Base-by-base conservation (phyloP, 2,329 filamentous ascomycete species). In the Penicillium sp. region DNA sequence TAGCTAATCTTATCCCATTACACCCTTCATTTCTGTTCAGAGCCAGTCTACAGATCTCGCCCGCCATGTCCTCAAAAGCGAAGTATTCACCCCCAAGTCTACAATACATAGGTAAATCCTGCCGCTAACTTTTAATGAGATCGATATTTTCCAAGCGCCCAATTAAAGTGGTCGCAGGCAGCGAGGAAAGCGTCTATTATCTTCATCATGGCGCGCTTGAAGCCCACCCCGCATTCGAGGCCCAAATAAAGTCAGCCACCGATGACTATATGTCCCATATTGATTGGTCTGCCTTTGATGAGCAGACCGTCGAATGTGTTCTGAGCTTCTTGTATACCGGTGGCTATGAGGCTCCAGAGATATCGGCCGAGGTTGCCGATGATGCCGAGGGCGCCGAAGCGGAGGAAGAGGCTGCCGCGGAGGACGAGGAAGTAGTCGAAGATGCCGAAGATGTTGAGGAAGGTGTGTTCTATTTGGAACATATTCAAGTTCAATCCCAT, bases 231-330 rank as follows among this genome's bases (percentile, higher is more conserved):
- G 14, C 27, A 45, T 50, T 53, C 3, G 46, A 53, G 7, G 11
- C 34, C 11, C n/a, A 32, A 6, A 7, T 51, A 11, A 51, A 47
- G 27, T 16, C 5, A 1, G 22, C 21, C 4, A 48, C 38, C 3
- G 38, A 53, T 11, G 32, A 53, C 6, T 53, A 32, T 8, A 41
- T 45, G n/a, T 16, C 44, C 1, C 14, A 29, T 11, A 31, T 53
- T n/a, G 46, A 50, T 24, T 53, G 51, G 51, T n/a, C 13, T 2
- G 27, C 18, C 3, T 53, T 50, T 27, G 40, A 50, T 1, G 51
- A 53, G 27, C 32, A 53, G 6, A 53, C 51, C 1, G 14, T 53
- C 5, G 41, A 53, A 34, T 53, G 51, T 7, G 46, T 44, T 7
- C 24, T 53, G 27, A 34, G 27, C 11, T 53, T 45, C 18, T 41